Conservation (phyloP, 768 basidiomycete species). For the Asterophora parasitica region DNA sequence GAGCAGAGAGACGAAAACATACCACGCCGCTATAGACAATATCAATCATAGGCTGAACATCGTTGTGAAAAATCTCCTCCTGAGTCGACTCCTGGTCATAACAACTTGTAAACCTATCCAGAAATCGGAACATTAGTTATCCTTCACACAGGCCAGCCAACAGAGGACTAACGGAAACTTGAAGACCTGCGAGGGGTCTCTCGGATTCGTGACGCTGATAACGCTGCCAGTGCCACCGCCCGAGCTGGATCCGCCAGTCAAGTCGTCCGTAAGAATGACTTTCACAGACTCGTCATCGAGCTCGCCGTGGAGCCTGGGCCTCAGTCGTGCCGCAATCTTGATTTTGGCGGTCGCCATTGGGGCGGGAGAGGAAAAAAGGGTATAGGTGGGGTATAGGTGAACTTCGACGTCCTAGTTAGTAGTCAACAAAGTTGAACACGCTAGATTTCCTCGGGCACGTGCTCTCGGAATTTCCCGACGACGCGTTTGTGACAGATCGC, state of each 20-base stretch:
- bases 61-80: constrained; percentile 70
- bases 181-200: constrained; percentile 65
- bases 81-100: constrained; percentile 69
- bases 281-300: constrained; percentile 56
- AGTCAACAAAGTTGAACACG: constrained; percentile 5
- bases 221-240: constrained; percentile 38
- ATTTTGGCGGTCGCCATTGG: constrained; percentile 45
- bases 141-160: not conserved
- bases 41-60: constrained; percentile 75
- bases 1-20: constrained; percentile 20
- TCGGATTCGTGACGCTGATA: constrained; percentile 67
- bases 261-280: constrained; percentile 40
- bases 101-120: constrained; percentile 62
- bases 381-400: not conserved
- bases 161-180: constrained; percentile 61
- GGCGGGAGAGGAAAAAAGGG: constrained; percentile 3
- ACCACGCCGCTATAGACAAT: constrained; percentile 75
- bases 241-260: constrained; percentile 18
- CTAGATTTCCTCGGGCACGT: not conserved
- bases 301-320: constrained; percentile 61
- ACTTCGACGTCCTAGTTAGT: no score
- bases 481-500: not conserved
- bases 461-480: constrained; percentile 4
- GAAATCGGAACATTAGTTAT: not conserved
- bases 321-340: constrained; percentile 67